These are phyloP conservation scores for Suillus americanus DNA, from an alignment of 768 basidiomycete species.

Conservation along the genomic window DNA sequence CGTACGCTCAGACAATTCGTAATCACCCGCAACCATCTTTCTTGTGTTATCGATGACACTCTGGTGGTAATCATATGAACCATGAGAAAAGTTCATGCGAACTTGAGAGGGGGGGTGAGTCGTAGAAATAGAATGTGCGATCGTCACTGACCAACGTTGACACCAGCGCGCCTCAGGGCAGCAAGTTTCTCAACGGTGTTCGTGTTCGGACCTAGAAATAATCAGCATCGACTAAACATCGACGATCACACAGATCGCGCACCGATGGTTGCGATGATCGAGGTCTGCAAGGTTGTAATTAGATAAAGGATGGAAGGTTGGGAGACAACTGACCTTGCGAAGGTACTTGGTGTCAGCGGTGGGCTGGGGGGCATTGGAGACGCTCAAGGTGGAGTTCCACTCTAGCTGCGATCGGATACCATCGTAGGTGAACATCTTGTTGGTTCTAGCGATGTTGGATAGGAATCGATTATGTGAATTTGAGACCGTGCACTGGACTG, in stretches of 20 bases:
- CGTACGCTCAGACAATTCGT: background rate
- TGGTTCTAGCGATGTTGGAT: conserved; percentile 10
- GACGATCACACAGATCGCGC: conserved; percentile 21
- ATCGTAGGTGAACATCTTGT: conserved; percentile 53
- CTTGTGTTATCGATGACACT: conserved; percentile 98
- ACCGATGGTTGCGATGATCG: conserved; percentile 99
- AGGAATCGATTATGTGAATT: conserved; percentile 13
- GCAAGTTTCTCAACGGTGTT: conserved; percentile 88
- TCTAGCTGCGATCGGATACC: conserved; percentile 82
- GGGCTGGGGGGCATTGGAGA: conserved; percentile 66
- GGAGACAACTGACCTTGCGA: conserved; percentile 70
- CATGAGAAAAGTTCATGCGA: conserved; percentile 99
- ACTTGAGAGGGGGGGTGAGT: conserved; percentile 46
- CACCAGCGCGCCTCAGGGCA: conserved; percentile 85
- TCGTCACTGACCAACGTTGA: conserved; percentile 87
- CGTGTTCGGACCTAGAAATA: conserved; percentile 81
- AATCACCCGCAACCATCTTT: conserved; percentile 74
- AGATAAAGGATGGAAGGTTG: conserved; percentile 4
- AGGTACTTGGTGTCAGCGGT: conserved; percentile 80
- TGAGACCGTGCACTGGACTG: conserved; percentile 9
- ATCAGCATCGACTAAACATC: conserved; percentile 8
- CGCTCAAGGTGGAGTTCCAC: conserved; percentile 86
- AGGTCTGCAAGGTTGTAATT: conserved; percentile 58
- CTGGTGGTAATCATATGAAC: conserved; percentile 97
- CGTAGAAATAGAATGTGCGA: too few species aligned